Evolutionary conservation across 345 rosid genomes (phyloP), one percentile per base, ranked within the genome.

Genomic region (Erucastrum elatum): DNA sequence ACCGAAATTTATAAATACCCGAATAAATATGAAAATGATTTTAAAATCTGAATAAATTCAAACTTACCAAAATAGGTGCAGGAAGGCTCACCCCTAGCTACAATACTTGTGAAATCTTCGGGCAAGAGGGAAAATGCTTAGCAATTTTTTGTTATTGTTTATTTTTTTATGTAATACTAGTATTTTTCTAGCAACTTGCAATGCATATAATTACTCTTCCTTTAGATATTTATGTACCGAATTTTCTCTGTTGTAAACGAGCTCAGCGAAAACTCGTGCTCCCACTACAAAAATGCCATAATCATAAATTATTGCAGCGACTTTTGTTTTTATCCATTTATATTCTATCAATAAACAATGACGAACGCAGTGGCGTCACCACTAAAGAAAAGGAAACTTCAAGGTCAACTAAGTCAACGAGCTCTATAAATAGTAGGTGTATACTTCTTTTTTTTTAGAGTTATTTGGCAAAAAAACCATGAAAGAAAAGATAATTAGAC

Each of bases 291-390:
- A 64, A 31, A 15, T 62, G 35, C 12, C 59, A 61, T 11, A 31
- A 41, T 25, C 58, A 41, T 66, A 12, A 67, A 13, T 67, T 25
- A 2, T 29, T 72, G 13, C 16, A 8, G 70, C 3, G 26, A 33
- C 64, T 16, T 63, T 9, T 13, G 15, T 8, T 61, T 70, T 21
- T 49, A 17, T 5, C 2, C 49, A 56, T 75, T 10, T 53, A n/a
- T 37, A 35, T 13, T 35, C 5, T 41, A 17, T 5, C 10, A 15
- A 68, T 44, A 31, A 59, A 58, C 16, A 70, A 63, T 64, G 75
- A 70, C 80, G 80, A 51, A 77, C 65, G 75, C 75, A 70, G 11
- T 77, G 70, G 16, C 71, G 75, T 70, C 80, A 77, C 65, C 33
- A 70, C 58, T 53, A 51, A 10, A 49, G 41, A 77, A 77, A 62